These are phyloP conservation scores for Chlorella sp. DNA, from an alignment of 139 green algal genomes.

Conservation along the genomic window DNA sequence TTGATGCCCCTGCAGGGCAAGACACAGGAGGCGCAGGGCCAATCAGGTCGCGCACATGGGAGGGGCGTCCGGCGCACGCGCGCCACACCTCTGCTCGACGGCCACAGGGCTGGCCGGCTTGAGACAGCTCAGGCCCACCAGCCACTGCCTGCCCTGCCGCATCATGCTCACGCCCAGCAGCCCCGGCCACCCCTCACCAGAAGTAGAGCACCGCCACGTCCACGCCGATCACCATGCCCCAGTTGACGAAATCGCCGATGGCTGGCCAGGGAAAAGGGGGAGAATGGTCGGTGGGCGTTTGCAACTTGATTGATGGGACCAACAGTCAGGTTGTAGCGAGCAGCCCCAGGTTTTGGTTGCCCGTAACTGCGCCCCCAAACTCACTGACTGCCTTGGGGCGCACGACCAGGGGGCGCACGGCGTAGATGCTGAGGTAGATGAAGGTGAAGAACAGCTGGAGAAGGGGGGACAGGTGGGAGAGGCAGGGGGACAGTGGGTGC, in stretches of 20 bases:
- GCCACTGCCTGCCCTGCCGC: too few relatives aligned
- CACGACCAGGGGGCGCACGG: conserved; percentile 65
- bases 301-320: too few relatives aligned
- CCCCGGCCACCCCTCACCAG: background rate
- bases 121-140: too few relatives aligned
- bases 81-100: too few relatives aligned
- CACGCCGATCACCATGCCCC: conserved; percentile 47
- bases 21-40: too few relatives aligned
- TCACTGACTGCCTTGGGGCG: conserved; percentile 57
- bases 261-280: background rate
- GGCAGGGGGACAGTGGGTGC: too few relatives aligned
- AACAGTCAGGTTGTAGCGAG: background rate
- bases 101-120: too few relatives aligned
- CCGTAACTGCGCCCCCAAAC: background rate
- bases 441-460: conserved; percentile 31
- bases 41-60: too few relatives aligned
- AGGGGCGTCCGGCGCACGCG: too few relatives aligned
- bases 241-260: conserved; percentile 58
- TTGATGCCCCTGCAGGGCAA: conserved; percentile 45
- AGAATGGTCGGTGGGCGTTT: background rate
- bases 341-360: background rate
- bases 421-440: conserved; percentile 74
- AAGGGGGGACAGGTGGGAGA: background rate
- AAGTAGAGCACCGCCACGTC: conserved; percentile 59
- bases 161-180: too few relatives aligned